Evolutionary conservation across 2,329 filamentous ascomycete species (phyloP).

Genomic region (Aspergillus sp.): DNA sequence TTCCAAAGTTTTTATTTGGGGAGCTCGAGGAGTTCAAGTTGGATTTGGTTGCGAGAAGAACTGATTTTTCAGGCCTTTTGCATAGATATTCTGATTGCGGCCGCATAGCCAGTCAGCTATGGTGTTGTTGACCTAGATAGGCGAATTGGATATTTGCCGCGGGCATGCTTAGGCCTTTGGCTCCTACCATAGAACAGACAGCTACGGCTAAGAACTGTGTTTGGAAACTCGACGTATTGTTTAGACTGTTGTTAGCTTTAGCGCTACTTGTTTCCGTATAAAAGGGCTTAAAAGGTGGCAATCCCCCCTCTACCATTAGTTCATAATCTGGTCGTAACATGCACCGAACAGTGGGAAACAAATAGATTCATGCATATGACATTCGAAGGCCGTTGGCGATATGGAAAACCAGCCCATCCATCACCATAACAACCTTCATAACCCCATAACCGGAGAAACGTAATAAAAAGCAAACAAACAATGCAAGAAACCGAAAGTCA

Average conservation of each 20-base stretch:
- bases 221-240: not conserved
- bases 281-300: not conserved
- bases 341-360: not conserved
- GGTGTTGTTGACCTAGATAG: not conserved
- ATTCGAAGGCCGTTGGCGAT: not conserved
- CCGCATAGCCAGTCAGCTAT: not conserved
- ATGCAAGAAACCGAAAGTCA: not conserved
- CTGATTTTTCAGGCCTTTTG: not conserved
- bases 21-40: not conserved
- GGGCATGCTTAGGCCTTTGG: not conserved
- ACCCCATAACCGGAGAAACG: not conserved
- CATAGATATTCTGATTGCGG: not conserved
- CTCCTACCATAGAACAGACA: not conserved
- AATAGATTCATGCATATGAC: not conserved
- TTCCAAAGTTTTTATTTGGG: not conserved
- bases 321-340: not conserved
- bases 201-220: not conserved
- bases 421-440: not conserved
- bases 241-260: not conserved
- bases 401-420: not conserved
- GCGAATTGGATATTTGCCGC: not conserved
- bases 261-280: not conserved
- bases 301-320: not conserved
- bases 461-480: not conserved
- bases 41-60: not conserved